These are phyloP conservation scores for Ustilago hordei DNA, from an alignment of 1,284 basidiomycete genomes.

Conservation along the genomic window DNA sequence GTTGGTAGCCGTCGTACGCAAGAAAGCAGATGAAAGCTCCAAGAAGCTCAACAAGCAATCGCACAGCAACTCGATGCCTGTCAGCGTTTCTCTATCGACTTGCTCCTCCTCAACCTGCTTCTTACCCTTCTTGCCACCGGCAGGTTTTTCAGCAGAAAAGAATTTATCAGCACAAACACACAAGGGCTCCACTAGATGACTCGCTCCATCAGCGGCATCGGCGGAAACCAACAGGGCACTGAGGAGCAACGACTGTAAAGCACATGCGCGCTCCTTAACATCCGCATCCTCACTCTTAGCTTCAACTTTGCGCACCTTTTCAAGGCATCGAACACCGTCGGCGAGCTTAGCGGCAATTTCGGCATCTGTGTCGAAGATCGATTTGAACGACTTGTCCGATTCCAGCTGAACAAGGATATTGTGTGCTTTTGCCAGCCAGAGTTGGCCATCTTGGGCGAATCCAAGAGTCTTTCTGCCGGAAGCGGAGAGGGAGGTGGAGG, in stretches of 20 bases:
- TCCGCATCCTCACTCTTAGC: slow-evolving; percentile 29
- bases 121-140: slow-evolving; percentile 27
- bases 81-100: slow-evolving; percentile 71
- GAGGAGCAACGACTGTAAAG: slow-evolving; percentile 55
- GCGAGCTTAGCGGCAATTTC: slow-evolving; percentile 47
- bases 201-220: slow-evolving; percentile 72
- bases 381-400: slow-evolving; percentile 78
- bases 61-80: slow-evolving; percentile 84
- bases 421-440: slow-evolving; percentile 83
- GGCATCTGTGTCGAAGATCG: slow-evolving; percentile 46
- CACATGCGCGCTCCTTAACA: slow-evolving; percentile 39
- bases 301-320: slow-evolving; percentile 51
- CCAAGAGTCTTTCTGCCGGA: slow-evolving; percentile 74
- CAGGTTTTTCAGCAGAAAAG: slow-evolving; percentile 29
- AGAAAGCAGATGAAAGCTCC: slow-evolving; percentile 84
- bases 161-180: slow-evolving; percentile 64
- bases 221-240: slow-evolving; percentile 63
- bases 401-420: slow-evolving; percentile 76
- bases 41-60: slow-evolving; percentile 89
- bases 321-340: slow-evolving; percentile 38
- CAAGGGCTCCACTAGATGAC: slow-evolving; percentile 59
- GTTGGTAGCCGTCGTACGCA: slow-evolving; percentile 83
- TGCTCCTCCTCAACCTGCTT: slow-evolving; percentile 66
- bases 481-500: slow-evolving; percentile 22
- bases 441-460: slow-evolving; percentile 78